Evolutionary conservation across 2,329 filamentous ascomycete genomes (phyloP).

Genomic region (Rutstroemia sp.): DNA sequence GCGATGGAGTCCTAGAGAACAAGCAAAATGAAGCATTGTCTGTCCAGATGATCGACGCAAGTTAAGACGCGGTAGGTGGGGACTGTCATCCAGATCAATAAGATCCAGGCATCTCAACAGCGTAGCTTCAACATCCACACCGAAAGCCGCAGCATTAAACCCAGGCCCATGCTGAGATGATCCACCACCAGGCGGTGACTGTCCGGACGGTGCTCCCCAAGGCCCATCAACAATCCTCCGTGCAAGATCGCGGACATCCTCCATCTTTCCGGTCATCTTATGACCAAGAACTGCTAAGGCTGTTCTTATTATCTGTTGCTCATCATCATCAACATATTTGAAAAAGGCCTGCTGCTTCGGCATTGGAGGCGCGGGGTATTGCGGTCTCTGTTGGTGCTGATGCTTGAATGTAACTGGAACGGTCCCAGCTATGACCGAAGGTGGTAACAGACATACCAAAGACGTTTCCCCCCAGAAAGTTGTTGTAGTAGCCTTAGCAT

Average conservation of each 20-base stretch:
- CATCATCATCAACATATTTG: constrained; percentile 67
- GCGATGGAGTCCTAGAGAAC: constrained; percentile 64
- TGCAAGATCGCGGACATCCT: constrained; percentile 55
- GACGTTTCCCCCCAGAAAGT: constrained; percentile 58
- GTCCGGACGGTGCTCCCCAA: constrained; percentile 39
- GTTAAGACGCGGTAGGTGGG: constrained; percentile 60
- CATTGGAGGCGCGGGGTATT: constrained; percentile 35
- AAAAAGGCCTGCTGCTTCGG: constrained; percentile 50
- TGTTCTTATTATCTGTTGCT: constrained; percentile 60
- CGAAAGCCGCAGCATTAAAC: constrained; percentile 32
- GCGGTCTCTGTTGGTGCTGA: constrained; percentile 37
- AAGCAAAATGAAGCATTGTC: constrained; percentile 74
- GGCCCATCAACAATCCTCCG: constrained; percentile 49
- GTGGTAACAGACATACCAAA: constrained; percentile 55
- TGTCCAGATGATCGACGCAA: constrained; percentile 60
- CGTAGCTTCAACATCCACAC: constrained; percentile 29
- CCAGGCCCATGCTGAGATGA: constrained; percentile 36
- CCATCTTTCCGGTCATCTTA: constrained; percentile 56
- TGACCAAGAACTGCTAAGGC: constrained; percentile 57
- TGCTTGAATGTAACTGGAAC: constrained; percentile 55
- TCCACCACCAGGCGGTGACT: constrained; percentile 37
- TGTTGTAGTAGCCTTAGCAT: constrained; percentile 53
- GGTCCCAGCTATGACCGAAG: constrained; percentile 47
- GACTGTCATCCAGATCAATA: constrained; percentile 70
- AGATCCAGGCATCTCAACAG: constrained; percentile 70